Base-by-base conservation (phyloP, 78 protist species). In the Protostelium mycophagum region DNA sequence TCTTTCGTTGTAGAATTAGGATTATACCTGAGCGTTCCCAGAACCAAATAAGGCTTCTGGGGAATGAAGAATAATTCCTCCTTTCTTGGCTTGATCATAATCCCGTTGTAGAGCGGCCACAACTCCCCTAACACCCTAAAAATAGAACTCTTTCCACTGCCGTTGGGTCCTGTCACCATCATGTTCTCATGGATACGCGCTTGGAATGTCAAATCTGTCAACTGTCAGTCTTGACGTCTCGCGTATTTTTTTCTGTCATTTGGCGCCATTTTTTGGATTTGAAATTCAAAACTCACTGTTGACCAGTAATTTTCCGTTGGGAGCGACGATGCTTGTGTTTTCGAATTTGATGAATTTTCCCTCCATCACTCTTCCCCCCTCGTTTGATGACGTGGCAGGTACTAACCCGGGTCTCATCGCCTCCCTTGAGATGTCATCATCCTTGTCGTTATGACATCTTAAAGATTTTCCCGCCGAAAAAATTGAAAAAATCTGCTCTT, bases 111-210 rank as follows among this genome's bases (percentile, higher is more conserved):
- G 31, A 92, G 39, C 83, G 96, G 96, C 98, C 98, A 97, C 36
- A 97, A 63, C n/a, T 90, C 98, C n/a, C 96, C 97, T 16, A 97
- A 89, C 83, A 96, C 86, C 83, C 98, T 91, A 89, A 96, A 93
- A 35, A 96, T 37, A 1, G 97, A 93, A 83, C 91, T 88, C 92
- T 97, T 96, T 35, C 97, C 97, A 31, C 88, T 37, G 35, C 96
- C 96, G 91, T 94, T 95, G 83, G 96, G 98, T 87, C 98, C 98
- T 34, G 94, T 90, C 84, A 97, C 88, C 89, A 97, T 92, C 0
- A 93, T 86, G 1, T 95, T 92, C 90, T 85, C 92, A 29, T 95
- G 91, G 63, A 93, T 93, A 86, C 90, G 86, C 38, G 95, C 94
- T 51, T 92, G 93, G 87, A 95, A 93, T 84, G 85, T 88, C 31